Evolutionary conservation across 805 yeast species (phyloP).

Genomic region (Candida hispaniensis): DNA sequence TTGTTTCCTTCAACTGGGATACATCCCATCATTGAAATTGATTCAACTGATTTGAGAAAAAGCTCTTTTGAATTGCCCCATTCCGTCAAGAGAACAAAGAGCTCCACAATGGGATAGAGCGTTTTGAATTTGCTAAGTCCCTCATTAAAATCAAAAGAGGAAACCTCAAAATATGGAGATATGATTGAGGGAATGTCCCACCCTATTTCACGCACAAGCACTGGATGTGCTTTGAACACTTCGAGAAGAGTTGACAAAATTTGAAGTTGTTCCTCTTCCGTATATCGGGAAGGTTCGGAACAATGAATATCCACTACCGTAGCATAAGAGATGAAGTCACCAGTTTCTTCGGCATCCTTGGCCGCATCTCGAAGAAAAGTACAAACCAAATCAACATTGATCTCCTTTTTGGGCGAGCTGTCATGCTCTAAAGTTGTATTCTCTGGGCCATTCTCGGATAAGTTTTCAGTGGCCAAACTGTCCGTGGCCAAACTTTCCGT

Average conservation of each 20-base stretch:
- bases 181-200: constrained; percentile 84
- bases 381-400: constrained; percentile 8
- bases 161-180: constrained; percentile 40
- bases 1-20: constrained; percentile 14
- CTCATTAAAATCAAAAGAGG: constrained; percentile 17
- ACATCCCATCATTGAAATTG: constrained; percentile 35
- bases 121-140: constrained; percentile 16
- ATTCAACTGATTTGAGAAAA: constrained; percentile 58
- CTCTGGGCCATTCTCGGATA: too few species aligned
- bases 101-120: constrained; percentile 30
- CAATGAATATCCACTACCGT: constrained; percentile 58
- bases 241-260: constrained; percentile 39
- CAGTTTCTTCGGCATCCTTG: constrained; percentile 29
- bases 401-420: too few species aligned
- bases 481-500: too few species aligned
- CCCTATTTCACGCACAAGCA: constrained; percentile 43
- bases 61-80: constrained; percentile 76
- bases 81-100: constrained; percentile 53
- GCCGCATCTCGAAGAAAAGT: constrained; percentile 12
- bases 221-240: constrained; percentile 30
- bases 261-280: constrained; percentile 39
- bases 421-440: too few species aligned
- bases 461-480: too few species aligned
- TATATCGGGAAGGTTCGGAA: constrained; percentile 37
- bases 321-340: constrained; percentile 61